Evolutionary conservation across 768 basidiomycete species (phyloP), one percentile per base, ranked within the genome.

Genomic region (Scleroderma bovista): DNA sequence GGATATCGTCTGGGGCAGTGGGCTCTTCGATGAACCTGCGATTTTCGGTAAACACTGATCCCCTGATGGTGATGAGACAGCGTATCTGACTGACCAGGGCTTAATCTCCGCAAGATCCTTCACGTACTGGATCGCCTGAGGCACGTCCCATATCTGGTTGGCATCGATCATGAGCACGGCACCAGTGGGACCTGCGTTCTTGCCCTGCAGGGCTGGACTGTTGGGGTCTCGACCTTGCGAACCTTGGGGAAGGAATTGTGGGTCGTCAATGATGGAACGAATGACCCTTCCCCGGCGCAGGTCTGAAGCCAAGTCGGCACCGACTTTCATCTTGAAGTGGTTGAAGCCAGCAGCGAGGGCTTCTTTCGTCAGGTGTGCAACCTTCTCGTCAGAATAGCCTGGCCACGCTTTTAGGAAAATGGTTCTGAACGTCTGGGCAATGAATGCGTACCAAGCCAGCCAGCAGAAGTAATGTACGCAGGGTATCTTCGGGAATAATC

Each of bases 321-420:
- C 95, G 56, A 98, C 95, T 73, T 97, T 98, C 85, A 97, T 93
- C 72, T 97, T 97, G 81, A 98, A 98, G 72, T 96, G 93, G 71
- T 91, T 95, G 80, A 98, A 98, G 19, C 94, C 94, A 39, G 78
- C 80, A 20, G 77, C 69, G 46, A 98, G 75, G 29, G 93, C 89
- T 62, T 93, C 90, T 60, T 83, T 83, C 9, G 92, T 96, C 46
- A 98, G 78, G 8, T 83, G 78, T 1, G 82, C 78, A 22, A 98
- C 83, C 63, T 96, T 96, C 64, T 95, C 93, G 64, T 97, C 93
- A 16, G 79, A 81, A 70, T 97, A 98, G 3, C 93, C 88, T 82
- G 22, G n/a, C n/a, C n/a, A n/a, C n/a, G n/a, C n/a, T n/a, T n/a
- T 45, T 23, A 11, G 53, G 64, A 51, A 17, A 11, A 32, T 8